These are phyloP conservation scores for Emiliania huxleyi DNA, from an alignment of 78 protist genomes.

Conservation along the genomic window DNA sequence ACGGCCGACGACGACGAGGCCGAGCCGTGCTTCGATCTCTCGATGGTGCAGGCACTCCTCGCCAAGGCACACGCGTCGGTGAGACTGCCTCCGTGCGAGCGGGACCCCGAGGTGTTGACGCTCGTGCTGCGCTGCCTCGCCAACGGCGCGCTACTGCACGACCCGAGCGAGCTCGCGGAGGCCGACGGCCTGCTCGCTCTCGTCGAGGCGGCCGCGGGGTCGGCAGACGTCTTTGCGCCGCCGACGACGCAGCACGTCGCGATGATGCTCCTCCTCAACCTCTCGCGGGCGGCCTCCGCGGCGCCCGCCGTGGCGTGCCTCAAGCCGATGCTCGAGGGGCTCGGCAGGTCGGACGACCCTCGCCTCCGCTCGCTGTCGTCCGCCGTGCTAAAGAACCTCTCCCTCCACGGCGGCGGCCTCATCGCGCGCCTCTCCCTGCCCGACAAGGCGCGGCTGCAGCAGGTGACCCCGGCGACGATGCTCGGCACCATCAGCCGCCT, in stretches of 20 bases:
- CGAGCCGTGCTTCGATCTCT: no score
- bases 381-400: background rate
- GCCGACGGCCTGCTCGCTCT: background rate
- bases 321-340: background rate
- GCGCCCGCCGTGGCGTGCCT: background rate
- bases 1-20: no score
- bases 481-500: background rate
- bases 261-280: background rate
- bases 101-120: background rate
- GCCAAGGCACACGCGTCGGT: no score
- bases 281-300: background rate
- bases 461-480: background rate
- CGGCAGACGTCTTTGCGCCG: background rate
- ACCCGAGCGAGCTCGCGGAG: background rate
- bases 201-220: background rate
- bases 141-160: background rate
- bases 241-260: background rate
- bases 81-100: no score
- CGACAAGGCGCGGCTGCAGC: background rate
- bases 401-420: background rate
- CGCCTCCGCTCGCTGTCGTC: background rate
- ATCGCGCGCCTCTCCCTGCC: background rate
- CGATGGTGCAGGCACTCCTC: no score
- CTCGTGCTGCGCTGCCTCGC: background rate
- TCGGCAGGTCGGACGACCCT: background rate